A percentile compares a stretch with the other conserved stretches of the same genome.
phyloP scores from a whole-genome alignment of 2,329 filamentous ascomycete genomes.

The Penicillium sp. region DNA sequence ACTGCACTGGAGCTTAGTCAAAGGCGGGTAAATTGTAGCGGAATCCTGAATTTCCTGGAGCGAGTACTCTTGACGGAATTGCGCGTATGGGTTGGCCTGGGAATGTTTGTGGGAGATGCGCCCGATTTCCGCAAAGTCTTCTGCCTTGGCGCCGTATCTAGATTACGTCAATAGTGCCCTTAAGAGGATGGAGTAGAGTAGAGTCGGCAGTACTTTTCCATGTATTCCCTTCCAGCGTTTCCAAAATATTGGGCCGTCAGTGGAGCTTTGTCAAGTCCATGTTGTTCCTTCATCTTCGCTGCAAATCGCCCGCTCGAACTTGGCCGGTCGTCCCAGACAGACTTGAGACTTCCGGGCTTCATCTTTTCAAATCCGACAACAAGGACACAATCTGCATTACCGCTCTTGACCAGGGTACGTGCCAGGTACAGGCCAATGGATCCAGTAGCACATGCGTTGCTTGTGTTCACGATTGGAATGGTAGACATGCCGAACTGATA shows the following conservation, averaged over 20 bases:
- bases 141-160: slow-evolving; percentile 75
- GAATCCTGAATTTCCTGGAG: slow-evolving; percentile 76
- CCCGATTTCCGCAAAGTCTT: slow-evolving; percentile 93
- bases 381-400: slow-evolving; percentile 81
- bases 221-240: slow-evolving; percentile 90
- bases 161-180: neutral
- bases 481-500: slow-evolving; percentile 98
- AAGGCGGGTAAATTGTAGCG: slow-evolving; percentile 76
- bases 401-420: slow-evolving; percentile 73
- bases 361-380: slow-evolving; percentile 99
- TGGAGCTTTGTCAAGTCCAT: slow-evolving; percentile 78
- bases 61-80: slow-evolving; percentile 91
- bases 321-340: slow-evolving; percentile 79
- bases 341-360: slow-evolving; percentile 84
- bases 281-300: slow-evolving; percentile 78
- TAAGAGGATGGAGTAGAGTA: neutral
- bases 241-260: slow-evolving; percentile 92
- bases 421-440: slow-evolving; percentile 85
- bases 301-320: slow-evolving; percentile 73
- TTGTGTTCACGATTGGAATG: slow-evolving; percentile 96
- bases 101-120: slow-evolving; percentile 91
- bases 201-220: slow-evolving; percentile 68
- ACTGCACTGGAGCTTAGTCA: slow-evolving; percentile 97
- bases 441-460: slow-evolving; percentile 98
- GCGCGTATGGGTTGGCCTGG: slow-evolving; percentile 91